Conservation (phyloP, 2,329 filamentous ascomycete species). For the Amauroascus verrucosus region DNA sequence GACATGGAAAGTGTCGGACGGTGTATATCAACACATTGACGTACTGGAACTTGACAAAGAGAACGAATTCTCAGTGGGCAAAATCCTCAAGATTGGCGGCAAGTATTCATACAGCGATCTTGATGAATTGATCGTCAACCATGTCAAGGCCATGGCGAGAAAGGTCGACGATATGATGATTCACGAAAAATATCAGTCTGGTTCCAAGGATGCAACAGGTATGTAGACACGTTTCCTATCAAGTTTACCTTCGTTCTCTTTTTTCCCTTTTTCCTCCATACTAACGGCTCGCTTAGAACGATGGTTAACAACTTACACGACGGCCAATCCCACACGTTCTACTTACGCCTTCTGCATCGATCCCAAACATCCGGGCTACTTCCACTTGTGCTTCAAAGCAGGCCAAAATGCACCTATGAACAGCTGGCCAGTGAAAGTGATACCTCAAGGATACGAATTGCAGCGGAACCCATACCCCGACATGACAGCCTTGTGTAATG, state of each 20-base stretch:
- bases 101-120: slow-evolving; percentile 92
- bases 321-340: slow-evolving; percentile 87
- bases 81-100: slow-evolving; percentile 70
- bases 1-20: slow-evolving; percentile 95
- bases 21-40: slow-evolving; percentile 95
- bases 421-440: slow-evolving; percentile 76
- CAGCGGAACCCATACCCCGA: slow-evolving; percentile 83
- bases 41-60: slow-evolving; percentile 95
- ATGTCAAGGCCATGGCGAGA: slow-evolving; percentile 93
- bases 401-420: slow-evolving; percentile 62
- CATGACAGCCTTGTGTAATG: slow-evolving; percentile 90
- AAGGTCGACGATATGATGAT: slow-evolving; percentile 95
- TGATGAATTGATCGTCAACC: slow-evolving; percentile 92
- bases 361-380: slow-evolving; percentile 83
- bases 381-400: slow-evolving; percentile 92
- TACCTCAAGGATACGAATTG: slow-evolving; percentile 88
- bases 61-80: slow-evolving; percentile 88
- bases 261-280: background rate
- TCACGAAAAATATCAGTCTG: slow-evolving; percentile 85
- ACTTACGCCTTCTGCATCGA: slow-evolving; percentile 96
- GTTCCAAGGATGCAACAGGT: slow-evolving; percentile 74
- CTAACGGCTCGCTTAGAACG: slow-evolving; percentile 50
- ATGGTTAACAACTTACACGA: slow-evolving; percentile 93
- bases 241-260: background rate
- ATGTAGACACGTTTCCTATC: slow-evolving; percentile 36